Evolutionary conservation across 768 basidiomycete species (phyloP).

Genomic region (Macrolepiota dolichaula): DNA sequence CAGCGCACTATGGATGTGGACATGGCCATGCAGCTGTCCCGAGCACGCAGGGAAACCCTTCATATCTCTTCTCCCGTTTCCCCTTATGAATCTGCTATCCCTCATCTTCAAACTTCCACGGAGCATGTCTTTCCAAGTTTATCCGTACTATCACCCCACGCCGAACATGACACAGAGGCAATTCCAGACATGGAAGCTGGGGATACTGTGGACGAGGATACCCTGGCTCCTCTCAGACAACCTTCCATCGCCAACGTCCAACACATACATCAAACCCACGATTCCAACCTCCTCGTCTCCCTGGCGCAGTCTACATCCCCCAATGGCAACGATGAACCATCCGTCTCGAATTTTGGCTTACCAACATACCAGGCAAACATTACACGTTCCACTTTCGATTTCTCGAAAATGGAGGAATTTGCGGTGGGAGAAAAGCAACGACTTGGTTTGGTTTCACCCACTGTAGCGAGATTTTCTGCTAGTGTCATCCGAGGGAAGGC

Average conservation of each 20-base stretch:
- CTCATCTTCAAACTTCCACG: conserved; percentile 16
- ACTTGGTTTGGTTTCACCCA: conserved; percentile 55
- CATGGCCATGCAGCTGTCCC: conserved; percentile 80
- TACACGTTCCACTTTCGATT: conserved; percentile 65
- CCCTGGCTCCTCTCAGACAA: conserved; percentile 17
- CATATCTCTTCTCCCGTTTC: conserved; percentile 28
- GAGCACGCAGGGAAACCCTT: conserved; percentile 64
- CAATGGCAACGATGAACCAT: conserved; percentile 23
- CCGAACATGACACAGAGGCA: conserved; percentile 44
- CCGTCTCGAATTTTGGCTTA: conserved; percentile 41
- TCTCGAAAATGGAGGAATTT: conserved; percentile 72
- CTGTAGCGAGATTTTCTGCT: conserved; percentile 35
- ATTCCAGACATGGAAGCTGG: conserved; percentile 16
- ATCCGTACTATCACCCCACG: conserved; percentile 41
- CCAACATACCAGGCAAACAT: conserved; percentile 68
- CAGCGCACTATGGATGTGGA: conserved; percentile 94
- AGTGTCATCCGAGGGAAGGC: conserved; percentile 16
- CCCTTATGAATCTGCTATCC: conserved; percentile 19
- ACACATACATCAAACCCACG: conserved; percentile 41
- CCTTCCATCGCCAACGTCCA: conserved; percentile 30
- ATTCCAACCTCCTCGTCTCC: conserved; percentile 43
- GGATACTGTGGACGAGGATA: conserved; percentile 21
- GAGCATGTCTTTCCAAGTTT: conserved; percentile 29
- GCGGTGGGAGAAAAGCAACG: conserved; percentile 64
- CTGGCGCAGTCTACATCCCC: conserved; percentile 13